Evolutionary conservation across 331 rosid genomes (phyloP), one percentile per base, ranked within the genome.

Genomic region (Phaseolus coccineus): DNA sequence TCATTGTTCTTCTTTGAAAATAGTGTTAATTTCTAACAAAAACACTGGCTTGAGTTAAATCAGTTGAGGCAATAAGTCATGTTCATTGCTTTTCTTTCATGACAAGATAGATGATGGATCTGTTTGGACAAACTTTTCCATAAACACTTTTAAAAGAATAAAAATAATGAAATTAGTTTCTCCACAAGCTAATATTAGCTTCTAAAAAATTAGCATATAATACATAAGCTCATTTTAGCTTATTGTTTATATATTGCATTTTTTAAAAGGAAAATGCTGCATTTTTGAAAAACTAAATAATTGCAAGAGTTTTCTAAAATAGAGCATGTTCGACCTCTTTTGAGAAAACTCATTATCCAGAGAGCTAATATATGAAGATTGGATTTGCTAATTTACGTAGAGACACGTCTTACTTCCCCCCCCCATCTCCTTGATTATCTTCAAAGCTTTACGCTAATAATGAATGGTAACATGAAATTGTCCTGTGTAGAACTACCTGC

Each of bases 21-120:
- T 37, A 37, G 6, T 37, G 8, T 1, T 37, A 37, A 37, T 37
- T 5, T 6, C 8, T 37, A 37, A 37, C 9, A 37, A 37, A 5
- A 37, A 37, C 10, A 39, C 37, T 51, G 58, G 58, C 64, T 25
- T 80, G 56, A 63, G 64, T 79, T 39, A 59, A 44, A 51, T 63
- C 59, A 72, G 30, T 59, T 22, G 40, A 70, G 28, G 50, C 44
- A 55, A 46, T 48, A 47, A 46, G 71, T 30, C 59, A 69, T 30
- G 25, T 56, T 50, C 24, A 25, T 51, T 56, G 22, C n/a, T 52
- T 65, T 28, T 77, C 39, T 52, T 66, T 66, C 65, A 31, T 31
- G 33, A 76, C 64, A 63, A 48, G 30, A 50, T 35, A 12, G 46
- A 46, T 30, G 14, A 0, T 9, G 13, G 13, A 8, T 42, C 0